Evolutionary conservation across 352 stramenopile genomes (phyloP).

Genomic region (Pythium rishiriense): DNA sequence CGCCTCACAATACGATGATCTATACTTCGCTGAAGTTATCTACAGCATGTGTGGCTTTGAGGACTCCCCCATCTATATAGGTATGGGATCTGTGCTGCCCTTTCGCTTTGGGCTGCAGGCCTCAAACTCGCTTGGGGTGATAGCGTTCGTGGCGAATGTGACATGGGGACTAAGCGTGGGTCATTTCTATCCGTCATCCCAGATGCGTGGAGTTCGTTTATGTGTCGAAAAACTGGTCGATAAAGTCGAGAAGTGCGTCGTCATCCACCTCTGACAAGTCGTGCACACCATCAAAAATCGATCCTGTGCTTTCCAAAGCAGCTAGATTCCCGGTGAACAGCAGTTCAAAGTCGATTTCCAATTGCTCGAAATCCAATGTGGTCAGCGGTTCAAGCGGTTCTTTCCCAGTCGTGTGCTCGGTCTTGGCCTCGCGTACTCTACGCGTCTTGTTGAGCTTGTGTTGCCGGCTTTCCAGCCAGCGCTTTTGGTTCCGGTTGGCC

Average conservation of each 20-base stretch:
- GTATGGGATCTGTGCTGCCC: too few species aligned
- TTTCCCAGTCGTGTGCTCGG: neutral
- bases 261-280: neutral
- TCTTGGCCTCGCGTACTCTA: neutral
- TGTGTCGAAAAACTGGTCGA: neutral
- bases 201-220: neutral
- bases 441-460: neutral
- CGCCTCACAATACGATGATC: too few species aligned
- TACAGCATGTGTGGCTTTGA: too few species aligned
- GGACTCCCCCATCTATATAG: too few species aligned
- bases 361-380: neutral
- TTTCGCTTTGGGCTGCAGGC: too few species aligned
- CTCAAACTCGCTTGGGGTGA: too few species aligned
- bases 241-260: neutral
- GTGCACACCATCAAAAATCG: neutral
- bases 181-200: too few species aligned
- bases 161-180: too few species aligned
- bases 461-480: constrained; percentile 8
- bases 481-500: constrained; percentile 24
- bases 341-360: neutral
- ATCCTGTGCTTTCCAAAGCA: neutral
- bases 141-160: too few species aligned
- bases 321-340: neutral
- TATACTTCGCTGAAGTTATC: too few species aligned
- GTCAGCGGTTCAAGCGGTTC: neutral